Evolutionary conservation across 1,284 basidiomycete genomes (phyloP).

Genomic region (Ceratobasidium sp.): DNA sequence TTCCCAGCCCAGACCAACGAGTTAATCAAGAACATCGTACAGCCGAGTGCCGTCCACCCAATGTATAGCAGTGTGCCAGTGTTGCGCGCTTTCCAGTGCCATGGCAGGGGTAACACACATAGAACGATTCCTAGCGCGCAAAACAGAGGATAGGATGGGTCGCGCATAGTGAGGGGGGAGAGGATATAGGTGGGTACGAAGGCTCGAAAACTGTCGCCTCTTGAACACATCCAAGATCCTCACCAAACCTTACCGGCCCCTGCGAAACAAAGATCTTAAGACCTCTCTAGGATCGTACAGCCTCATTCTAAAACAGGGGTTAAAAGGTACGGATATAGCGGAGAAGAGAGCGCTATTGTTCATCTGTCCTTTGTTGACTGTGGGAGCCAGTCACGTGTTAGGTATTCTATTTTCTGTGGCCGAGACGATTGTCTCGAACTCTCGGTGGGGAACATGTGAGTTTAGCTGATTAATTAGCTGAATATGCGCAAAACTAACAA

Average conservation of each 20-base stretch:
- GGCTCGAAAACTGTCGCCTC: too few relatives aligned
- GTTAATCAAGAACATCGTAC: slow-evolving; percentile 71
- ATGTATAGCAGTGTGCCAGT: slow-evolving; percentile 73
- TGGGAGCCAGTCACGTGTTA: background rate
- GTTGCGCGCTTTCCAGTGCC: slow-evolving; percentile 72
- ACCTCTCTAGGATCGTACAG: too few relatives aligned
- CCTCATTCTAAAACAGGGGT: too few relatives aligned
- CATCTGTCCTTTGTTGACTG: background rate
- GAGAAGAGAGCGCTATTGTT: too few relatives aligned
- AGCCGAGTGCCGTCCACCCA: slow-evolving; percentile 67
- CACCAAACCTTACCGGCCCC: too few relatives aligned
- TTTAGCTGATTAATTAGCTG: slow-evolving; percentile 23
- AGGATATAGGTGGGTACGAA: background rate
- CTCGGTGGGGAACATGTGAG: too few relatives aligned
- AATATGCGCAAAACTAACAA: slow-evolving; percentile 16
- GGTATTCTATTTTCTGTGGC: too few relatives aligned
- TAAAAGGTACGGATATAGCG: too few relatives aligned
- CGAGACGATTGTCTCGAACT: too few relatives aligned
- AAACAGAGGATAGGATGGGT: slow-evolving; percentile 53
- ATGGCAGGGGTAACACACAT: slow-evolving; percentile 64
- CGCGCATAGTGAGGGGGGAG: slow-evolving; percentile 1
- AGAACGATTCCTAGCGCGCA: slow-evolving; percentile 64
- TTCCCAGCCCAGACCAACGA: slow-evolving; percentile 74
- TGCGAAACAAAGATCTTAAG: too few relatives aligned
- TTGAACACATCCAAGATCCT: too few relatives aligned